phyloP scores from a whole-genome alignment of 257 asterid species.

The Nicotiana undulata region DNA sequence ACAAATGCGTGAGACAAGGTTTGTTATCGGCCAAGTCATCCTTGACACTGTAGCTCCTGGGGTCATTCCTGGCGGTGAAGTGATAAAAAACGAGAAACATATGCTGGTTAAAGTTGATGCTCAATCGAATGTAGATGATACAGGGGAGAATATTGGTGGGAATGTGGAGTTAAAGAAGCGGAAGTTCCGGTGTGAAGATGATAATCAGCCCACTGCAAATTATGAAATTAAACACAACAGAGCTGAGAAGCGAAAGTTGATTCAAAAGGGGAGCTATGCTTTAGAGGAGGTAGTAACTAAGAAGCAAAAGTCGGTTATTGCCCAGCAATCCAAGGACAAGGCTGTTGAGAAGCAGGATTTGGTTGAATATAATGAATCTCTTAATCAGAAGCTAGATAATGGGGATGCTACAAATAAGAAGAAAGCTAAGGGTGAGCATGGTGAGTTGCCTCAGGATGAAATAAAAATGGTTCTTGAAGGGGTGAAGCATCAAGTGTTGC shows the following conservation, averaged over 20 bases:
- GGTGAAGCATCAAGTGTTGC: neutral
- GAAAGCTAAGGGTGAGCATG: neutral
- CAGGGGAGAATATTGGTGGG: constrained; percentile 9
- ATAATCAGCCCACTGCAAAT: constrained; percentile 6
- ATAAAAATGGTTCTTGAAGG: neutral
- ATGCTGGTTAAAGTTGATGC: constrained; percentile 11
- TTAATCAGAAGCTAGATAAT: neutral
- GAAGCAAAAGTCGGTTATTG: neutral
- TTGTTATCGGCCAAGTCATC: constrained; percentile 67
- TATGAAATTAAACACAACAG: constrained; percentile 1
- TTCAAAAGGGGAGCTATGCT: neutral
- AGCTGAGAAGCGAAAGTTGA: constrained; percentile 18
- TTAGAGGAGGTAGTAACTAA: constrained; percentile 6
- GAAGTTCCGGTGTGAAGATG: neutral
- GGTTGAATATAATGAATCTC: neutral
- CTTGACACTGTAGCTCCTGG: constrained; percentile 34
- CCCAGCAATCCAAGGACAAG: neutral
- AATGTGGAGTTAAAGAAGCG: constrained; percentile 2
- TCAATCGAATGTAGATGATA: constrained; percentile 6
- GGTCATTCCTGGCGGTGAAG: constrained; percentile 11
- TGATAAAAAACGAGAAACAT: constrained; percentile 13
- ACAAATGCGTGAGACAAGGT: constrained; percentile 41
- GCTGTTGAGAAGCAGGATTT: neutral
- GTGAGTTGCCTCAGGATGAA: constrained; percentile 2
- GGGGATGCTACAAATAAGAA: neutral